These are phyloP conservation scores for Planoprotostelium fungivorum DNA, from an alignment of 78 protist genomes.

Conservation along the genomic window DNA sequence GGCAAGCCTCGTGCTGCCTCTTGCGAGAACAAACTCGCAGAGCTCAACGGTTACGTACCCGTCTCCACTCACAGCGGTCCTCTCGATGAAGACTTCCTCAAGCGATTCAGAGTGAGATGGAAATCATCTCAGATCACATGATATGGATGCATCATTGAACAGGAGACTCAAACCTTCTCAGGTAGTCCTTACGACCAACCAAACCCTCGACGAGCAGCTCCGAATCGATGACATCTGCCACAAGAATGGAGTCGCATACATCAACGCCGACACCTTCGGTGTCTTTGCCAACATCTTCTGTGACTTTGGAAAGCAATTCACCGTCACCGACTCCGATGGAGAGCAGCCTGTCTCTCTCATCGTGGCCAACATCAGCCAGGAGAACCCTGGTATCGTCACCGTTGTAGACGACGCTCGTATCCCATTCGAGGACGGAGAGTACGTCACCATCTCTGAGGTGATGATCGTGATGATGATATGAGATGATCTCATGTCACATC, in stretches of 20 bases:
- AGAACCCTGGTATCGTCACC: conserved; percentile 72
- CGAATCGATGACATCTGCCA: conserved; percentile 63
- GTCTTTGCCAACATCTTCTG: conserved; percentile 74
- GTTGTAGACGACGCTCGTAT: conserved; percentile 76
- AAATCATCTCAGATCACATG: too few relatives aligned
- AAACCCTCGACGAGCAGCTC: conserved; percentile 25
- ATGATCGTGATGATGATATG: too few relatives aligned
- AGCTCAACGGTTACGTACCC: conserved; percentile 88
- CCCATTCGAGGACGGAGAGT: conserved; percentile 82
- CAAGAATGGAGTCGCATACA: conserved; percentile 26
- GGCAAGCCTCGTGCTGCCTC: conserved; percentile 69
- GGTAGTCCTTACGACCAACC: conserved; percentile 47
- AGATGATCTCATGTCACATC: too few relatives aligned
- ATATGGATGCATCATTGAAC: background rate
- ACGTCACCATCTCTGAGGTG: conserved; percentile 78
- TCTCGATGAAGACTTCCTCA: conserved; percentile 45
- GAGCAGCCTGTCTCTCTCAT: conserved; percentile 67
- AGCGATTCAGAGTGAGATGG: conserved; percentile 32
- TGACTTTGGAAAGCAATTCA: conserved; percentile 86
- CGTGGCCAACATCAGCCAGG: conserved; percentile 69
- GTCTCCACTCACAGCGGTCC: conserved; percentile 27
- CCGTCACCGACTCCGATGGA: conserved; percentile 81
- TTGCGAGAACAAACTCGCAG: conserved; percentile 64
- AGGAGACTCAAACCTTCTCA: background rate
- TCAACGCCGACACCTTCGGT: conserved; percentile 67